Percentiles rank a stretch among this genome's conserved stretches.
These are phyloP conservation scores for Hermanozyma aechmeae DNA, from an alignment of 805 yeast genomes.

Conservation along the genomic window DNA sequence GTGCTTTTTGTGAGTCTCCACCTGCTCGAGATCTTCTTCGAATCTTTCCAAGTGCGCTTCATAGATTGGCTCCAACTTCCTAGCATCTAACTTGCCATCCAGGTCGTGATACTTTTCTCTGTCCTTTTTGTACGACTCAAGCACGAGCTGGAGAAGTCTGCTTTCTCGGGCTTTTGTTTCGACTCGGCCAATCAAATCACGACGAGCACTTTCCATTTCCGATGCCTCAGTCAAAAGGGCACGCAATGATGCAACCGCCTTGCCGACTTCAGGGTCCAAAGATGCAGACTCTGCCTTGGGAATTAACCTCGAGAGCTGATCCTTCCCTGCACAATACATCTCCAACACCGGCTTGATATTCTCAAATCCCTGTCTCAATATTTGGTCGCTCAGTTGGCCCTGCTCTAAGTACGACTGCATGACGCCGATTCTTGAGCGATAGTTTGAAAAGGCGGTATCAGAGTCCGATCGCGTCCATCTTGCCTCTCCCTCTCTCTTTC, in stretches of 20 bases:
- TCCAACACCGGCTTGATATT: slow-evolving; percentile 53
- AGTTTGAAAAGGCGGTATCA: slow-evolving; percentile 29
- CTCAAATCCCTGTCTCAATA: slow-evolving; percentile 28
- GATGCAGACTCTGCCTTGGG: slow-evolving; percentile 31
- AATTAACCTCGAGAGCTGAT: slow-evolving; percentile 20
- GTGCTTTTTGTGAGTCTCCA: slow-evolving; percentile 27
- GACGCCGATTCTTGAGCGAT: slow-evolving; percentile 30
- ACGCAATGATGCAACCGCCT: slow-evolving; percentile 26
- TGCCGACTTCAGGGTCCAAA: slow-evolving; percentile 21
- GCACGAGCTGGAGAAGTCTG: slow-evolving; percentile 43
- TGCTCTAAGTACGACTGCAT: slow-evolving; percentile 42
- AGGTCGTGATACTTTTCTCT: slow-evolving; percentile 7
- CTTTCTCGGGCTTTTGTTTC: slow-evolving; percentile 37
- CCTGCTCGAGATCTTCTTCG: slow-evolving; percentile 37
- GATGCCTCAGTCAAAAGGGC: slow-evolving; percentile 19
- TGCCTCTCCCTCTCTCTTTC: slow-evolving; percentile 41
- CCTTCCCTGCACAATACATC: slow-evolving; percentile 75
- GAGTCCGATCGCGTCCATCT: slow-evolving; percentile 49
- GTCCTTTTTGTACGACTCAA: slow-evolving; percentile 33
- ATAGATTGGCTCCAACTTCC: slow-evolving; percentile 29
- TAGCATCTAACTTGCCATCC: slow-evolving; percentile 13
- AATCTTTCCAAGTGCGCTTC: slow-evolving; percentile 37
- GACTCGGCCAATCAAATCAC: slow-evolving; percentile 29
- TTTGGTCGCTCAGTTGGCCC: slow-evolving; percentile 56
- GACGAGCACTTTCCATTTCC: slow-evolving; percentile 26